Conservation (phyloP, 768 basidiomycete genomes). For the Antrodiella citrinella region DNA sequence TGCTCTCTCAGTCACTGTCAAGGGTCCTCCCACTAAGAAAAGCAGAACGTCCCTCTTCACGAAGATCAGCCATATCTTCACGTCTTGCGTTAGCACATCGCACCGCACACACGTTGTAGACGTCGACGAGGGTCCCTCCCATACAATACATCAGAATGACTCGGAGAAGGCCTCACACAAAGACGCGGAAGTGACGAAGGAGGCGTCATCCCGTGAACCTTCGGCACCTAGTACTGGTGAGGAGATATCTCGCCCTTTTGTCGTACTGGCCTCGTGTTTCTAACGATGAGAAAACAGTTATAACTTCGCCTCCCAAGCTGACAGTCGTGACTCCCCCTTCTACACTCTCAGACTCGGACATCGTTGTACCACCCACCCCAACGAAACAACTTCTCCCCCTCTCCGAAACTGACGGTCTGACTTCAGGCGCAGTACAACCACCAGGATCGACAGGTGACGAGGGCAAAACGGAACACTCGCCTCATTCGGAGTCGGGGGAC, state of each 20-base stretch:
- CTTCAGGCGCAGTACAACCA: conserved; percentile 86
- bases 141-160: conserved; percentile 20
- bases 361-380: conserved; percentile 42
- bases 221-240: too few species aligned
- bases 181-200: conserved; percentile 6
- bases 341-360: too few species aligned
- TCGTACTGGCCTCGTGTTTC: too few species aligned
- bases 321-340: too few species aligned
- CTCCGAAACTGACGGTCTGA: conserved; percentile 77
- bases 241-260: too few species aligned
- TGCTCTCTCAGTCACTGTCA: too few species aligned
- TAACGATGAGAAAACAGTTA: too few species aligned
- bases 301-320: too few species aligned
- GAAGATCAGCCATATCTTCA: conserved; percentile 48
- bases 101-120: conserved; percentile 39
- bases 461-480: conserved; percentile 6
- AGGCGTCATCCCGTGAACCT: too few species aligned
- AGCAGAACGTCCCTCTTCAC: conserved; percentile 47
- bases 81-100: conserved; percentile 56
- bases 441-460: conserved; percentile 68
- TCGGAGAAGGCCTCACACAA: conserved; percentile 16
- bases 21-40: conserved; percentile 19
- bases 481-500: conserved; percentile 37
- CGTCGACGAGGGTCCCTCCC: conserved; percentile 19
- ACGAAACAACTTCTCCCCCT: conserved; percentile 41